phyloP scores from a whole-genome alignment of 176 grass and related monocot species.

The Carex cristatella region DNA sequence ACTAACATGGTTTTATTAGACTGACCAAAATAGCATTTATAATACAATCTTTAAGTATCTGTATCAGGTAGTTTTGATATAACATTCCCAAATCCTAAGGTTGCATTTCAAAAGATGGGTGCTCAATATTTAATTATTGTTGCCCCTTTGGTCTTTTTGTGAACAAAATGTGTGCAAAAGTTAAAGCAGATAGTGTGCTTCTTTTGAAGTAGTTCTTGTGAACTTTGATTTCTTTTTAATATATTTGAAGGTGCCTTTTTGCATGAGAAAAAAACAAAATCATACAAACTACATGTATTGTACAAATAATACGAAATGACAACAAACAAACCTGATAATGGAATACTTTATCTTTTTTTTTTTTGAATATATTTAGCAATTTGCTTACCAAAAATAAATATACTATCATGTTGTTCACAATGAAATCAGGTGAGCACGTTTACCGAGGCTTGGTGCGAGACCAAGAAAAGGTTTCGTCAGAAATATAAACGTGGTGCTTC shows the following conservation, averaged over 20 bases:
- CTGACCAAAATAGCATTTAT: not conserved
- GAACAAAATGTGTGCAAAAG: not conserved
- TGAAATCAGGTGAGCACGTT: conserved; percentile 74
- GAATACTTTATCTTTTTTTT: not conserved
- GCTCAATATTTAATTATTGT: not conserved
- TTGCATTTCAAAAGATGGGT: not conserved
- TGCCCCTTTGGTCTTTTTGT: not conserved
- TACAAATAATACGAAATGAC: not conserved
- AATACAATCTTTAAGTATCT: not conserved
- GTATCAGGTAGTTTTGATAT: not conserved
- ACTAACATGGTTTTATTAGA: not conserved
- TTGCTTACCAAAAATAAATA: not conserved
- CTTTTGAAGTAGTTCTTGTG: not conserved
- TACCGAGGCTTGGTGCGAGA: conserved; percentile 61
- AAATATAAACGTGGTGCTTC: conserved; percentile 35
- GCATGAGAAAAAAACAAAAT: not conserved
- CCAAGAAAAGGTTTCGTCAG: conserved; percentile 66
- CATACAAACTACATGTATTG: not conserved
- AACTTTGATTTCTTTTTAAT: no score
- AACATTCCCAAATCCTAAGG: not conserved
- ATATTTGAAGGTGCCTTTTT: no score
- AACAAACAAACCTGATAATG: not conserved
- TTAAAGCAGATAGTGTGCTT: not conserved
- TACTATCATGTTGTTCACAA: not conserved
- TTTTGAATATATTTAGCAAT: not conserved